Evolutionary conservation across 129 eudicot genomes (phyloP).

Genomic region (Ambrosia trifida): DNA sequence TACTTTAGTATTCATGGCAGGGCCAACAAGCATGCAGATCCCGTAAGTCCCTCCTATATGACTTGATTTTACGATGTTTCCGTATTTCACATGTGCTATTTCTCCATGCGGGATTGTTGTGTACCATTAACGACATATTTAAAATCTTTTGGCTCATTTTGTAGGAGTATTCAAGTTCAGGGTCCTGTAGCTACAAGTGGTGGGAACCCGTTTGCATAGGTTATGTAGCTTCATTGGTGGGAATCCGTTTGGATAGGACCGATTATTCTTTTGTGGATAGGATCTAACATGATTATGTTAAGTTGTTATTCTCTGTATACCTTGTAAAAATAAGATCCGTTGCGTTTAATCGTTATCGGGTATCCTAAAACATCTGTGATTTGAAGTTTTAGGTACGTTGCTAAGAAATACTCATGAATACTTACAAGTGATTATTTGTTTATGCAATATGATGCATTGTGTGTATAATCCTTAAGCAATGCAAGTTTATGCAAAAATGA

Average conservation of each 20-base stretch:
- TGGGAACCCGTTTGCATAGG: conserved; percentile 86
- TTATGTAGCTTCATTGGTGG: background rate
- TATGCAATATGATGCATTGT: background rate
- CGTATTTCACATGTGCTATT: background rate
- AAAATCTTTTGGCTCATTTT: conserved; percentile 17
- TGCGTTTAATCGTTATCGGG: conserved; percentile 1
- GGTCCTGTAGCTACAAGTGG: conserved; percentile 76
- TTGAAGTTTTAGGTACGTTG: conserved; percentile 13
- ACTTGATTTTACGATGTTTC: background rate
- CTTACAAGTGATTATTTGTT: background rate
- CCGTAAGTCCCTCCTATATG: conserved; percentile 48
- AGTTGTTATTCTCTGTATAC: conserved; percentile 14
- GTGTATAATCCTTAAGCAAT: background rate
- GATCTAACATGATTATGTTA: conserved; percentile 20
- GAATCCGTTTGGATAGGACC: conserved; percentile 8
- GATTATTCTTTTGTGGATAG: conserved; percentile 1
- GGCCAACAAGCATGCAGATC: conserved; percentile 59
- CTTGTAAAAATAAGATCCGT: conserved; percentile 35
- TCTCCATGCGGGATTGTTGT: too few relatives aligned
- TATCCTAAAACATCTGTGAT: background rate
- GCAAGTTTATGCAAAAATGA: background rate
- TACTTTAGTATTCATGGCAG: conserved; percentile 49
- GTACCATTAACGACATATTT: background rate
- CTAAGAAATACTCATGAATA: background rate
- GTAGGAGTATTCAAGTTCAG: conserved; percentile 66